A percentile compares a stretch with the other conserved stretches of the same genome.
phyloP scores from a whole-genome alignment of 1,284 basidiomycete genomes.

The Cryptococcus amylolentus region DNA sequence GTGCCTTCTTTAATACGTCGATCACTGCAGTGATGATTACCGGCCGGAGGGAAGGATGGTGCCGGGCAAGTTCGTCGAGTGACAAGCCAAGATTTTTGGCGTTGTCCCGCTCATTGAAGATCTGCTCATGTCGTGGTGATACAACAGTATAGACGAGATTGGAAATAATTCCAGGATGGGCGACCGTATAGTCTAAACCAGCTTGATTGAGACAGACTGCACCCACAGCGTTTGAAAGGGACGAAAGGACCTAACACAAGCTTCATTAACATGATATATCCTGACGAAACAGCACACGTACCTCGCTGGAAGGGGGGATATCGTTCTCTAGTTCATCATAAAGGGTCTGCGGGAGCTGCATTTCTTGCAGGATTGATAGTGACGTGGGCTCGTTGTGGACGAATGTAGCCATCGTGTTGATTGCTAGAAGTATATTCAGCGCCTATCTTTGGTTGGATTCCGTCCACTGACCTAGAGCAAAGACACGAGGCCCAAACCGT shows the following conservation, averaged over 20 bases:
- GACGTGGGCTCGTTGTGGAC: slow-evolving; percentile 99
- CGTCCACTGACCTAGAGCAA: slow-evolving; percentile 64
- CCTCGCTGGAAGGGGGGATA: slow-evolving; percentile 83
- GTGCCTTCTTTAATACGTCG: slow-evolving; percentile 66
- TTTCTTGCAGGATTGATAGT: slow-evolving; percentile 86
- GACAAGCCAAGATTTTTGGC: slow-evolving; percentile 81
- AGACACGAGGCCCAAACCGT: slow-evolving; percentile 81
- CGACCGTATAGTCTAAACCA: slow-evolving; percentile 77
- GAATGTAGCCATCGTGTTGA: slow-evolving; percentile 97
- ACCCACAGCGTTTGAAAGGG: slow-evolving; percentile 92
- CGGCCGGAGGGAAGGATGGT: slow-evolving; percentile 84
- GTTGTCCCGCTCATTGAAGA: slow-evolving; percentile 84
- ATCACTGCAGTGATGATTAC: slow-evolving; percentile 73
- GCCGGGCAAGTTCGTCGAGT: slow-evolving; percentile 92
- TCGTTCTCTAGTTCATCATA: slow-evolving; percentile 79
- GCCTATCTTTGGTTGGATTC: not conserved
- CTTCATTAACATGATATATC: not conserved
- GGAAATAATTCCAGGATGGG: slow-evolving; percentile 73
- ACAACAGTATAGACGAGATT: slow-evolving; percentile 80
- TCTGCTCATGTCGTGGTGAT: slow-evolving; percentile 75
- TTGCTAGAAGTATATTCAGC: slow-evolving; percentile 56
- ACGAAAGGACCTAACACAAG: slow-evolving; percentile 68
- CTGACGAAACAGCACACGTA: slow-evolving; percentile 39
- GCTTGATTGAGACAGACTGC: slow-evolving; percentile 91
- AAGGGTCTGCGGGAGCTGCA: slow-evolving; percentile 82